Evolutionary conservation across 1,284 basidiomycete species (phyloP), one percentile per base, ranked within the genome.

Genomic region (Rhodotorula sp.): DNA sequence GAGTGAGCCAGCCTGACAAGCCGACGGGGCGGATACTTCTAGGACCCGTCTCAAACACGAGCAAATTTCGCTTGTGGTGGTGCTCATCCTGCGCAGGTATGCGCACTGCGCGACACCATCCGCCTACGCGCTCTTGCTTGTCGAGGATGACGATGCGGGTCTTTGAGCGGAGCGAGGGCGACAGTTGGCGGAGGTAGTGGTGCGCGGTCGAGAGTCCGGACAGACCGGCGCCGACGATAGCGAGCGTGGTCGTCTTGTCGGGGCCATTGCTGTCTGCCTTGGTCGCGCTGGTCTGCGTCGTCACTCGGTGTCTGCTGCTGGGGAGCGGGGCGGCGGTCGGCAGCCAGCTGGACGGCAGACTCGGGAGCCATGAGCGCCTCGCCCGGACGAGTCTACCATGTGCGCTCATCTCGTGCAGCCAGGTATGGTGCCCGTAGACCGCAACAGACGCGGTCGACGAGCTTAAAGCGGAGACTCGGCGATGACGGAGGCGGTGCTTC

Each of bases 171-270:
- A 69, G 66, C 46, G 85, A 80, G 3, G 81, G 79, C 0, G 87
- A 87, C 70, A 91, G 88, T 12, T 85, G 83, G 64, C 88, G 83
- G 8, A 89, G 83, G 26, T 93, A 86, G 77, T 91, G 86, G 78
- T 88, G 91, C 3, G 92, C 90, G 22, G 90, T 86, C 0, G 91
- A 88, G 22, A 95, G 85, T 12, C 93, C 93, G 0, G 90, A 86
- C 58, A 95, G 84, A 26, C 92, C 92, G 4, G 89, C 91, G 3
- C 92, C 93, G 14, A 95, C 82, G 69, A 95, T 82, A 24, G 87
- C 87, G 60, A 92, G 86, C 4, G 76, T 77, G 37, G 37, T 42
- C 37, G 37, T 37, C 33, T 6, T 60, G 33, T 29, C n/a, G 51
- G 51, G 33, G 6, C 33, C 8, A 4, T 33, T 7, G 8, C 8